phyloP scores from a whole-genome alignment of 2,329 filamentous ascomycete species.

The Tolypocladium guangdongense region DNA sequence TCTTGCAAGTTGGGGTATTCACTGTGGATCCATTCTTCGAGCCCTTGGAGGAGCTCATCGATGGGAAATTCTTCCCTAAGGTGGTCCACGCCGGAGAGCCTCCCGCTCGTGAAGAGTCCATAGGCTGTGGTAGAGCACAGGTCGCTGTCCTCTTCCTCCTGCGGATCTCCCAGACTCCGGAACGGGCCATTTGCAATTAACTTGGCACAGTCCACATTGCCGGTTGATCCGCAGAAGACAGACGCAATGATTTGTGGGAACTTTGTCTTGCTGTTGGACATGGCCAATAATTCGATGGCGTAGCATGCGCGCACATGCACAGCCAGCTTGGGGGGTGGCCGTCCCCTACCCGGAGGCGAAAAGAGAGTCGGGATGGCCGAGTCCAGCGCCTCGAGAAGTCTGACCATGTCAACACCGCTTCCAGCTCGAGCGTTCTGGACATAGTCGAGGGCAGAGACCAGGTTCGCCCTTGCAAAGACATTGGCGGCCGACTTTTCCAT shows the following conservation, averaged over 20 bases:
- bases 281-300: slow-evolving; percentile 17
- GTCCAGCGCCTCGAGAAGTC: slow-evolving; percentile 21
- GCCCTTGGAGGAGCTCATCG: slow-evolving; percentile 6
- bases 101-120: background rate
- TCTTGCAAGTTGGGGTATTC: slow-evolving; percentile 6
- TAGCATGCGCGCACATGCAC: slow-evolving; percentile 26
- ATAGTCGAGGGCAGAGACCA: slow-evolving; percentile 21
- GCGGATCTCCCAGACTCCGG: slow-evolving; percentile 10
- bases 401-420: slow-evolving; percentile 6
- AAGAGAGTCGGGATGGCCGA: slow-evolving; percentile 19
- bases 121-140: background rate
- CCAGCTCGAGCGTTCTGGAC: slow-evolving; percentile 8
- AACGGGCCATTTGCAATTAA: slow-evolving; percentile 14
- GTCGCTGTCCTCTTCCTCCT: background rate
- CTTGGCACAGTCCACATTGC: background rate
- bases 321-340: slow-evolving; percentile 12
- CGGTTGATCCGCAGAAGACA: slow-evolving; percentile 16
- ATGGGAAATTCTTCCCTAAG: slow-evolving; percentile 10
- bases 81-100: slow-evolving; percentile 1
- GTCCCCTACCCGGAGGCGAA: slow-evolving; percentile 6
- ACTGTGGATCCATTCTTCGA: slow-evolving; percentile 9
- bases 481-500: background rate
- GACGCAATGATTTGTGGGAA: slow-evolving; percentile 12
- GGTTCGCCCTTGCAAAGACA: slow-evolving; percentile 21
- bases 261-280: slow-evolving; percentile 2